These are phyloP conservation scores for Pezicula rhizophila DNA, from an alignment of 2,329 filamentous ascomycete species.

Conservation along the genomic window DNA sequence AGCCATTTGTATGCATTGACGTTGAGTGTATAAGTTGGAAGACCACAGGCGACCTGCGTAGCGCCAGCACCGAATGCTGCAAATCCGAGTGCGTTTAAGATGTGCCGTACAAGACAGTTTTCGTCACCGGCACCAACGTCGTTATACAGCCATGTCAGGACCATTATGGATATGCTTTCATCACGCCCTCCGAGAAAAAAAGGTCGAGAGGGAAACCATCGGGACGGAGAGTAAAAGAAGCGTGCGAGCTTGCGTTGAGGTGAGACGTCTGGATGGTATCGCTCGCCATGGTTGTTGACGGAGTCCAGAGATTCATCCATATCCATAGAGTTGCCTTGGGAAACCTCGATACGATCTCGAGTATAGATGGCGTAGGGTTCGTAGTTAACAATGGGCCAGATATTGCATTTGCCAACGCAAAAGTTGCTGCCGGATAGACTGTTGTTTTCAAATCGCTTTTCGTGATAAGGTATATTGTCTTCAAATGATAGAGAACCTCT, in stretches of 20 bases:
- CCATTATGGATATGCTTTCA: neutral
- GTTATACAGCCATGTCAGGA: slow-evolving; percentile 2
- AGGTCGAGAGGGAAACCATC: neutral
- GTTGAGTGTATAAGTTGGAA: neutral
- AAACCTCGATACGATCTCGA: neutral
- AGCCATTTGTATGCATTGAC: slow-evolving; percentile 3
- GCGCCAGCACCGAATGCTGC: neutral
- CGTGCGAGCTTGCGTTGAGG: slow-evolving; percentile 16
- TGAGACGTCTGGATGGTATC: slow-evolving; percentile 26
- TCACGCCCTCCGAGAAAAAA: neutral
- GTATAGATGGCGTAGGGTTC: neutral
- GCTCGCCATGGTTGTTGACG: slow-evolving; percentile 29
- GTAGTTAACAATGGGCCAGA: slow-evolving; percentile 6
- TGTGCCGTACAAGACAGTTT: slow-evolving; percentile 1
- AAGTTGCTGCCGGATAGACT: slow-evolving; percentile 8
- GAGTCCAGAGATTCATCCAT: slow-evolving; percentile 25
- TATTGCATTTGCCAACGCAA: slow-evolving; percentile 3
- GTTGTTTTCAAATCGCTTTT: slow-evolving; percentile 11
- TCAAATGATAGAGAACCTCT: slow-evolving; percentile 6
- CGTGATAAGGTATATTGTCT: slow-evolving; percentile 10
- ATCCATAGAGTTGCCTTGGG: slow-evolving; percentile 8
- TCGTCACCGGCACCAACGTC: slow-evolving; percentile 2
- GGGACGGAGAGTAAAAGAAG: neutral
- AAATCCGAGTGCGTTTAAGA: neutral
- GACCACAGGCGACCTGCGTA: neutral